These are phyloP conservation scores for Thoreauomyces humboldtii DNA, from an alignment of 192 early-diverging fungal genomes.

Conservation along the genomic window DNA sequence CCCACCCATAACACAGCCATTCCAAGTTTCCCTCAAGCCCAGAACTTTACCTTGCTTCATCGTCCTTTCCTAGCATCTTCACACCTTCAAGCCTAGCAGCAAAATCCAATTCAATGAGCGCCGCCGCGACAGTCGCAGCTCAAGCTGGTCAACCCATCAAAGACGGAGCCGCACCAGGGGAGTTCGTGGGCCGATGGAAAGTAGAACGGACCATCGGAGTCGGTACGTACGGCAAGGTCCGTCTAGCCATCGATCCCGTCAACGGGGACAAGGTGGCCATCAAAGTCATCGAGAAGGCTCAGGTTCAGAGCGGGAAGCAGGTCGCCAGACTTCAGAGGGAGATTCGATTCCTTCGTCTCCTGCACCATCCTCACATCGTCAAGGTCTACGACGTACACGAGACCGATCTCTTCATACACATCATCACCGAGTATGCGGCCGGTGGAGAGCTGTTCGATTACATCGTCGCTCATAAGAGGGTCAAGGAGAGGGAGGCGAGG, in stretches of 20 bases:
- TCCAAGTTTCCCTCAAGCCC: no score
- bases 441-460: constrained; percentile 89
- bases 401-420: constrained; percentile 92
- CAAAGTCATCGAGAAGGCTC: constrained; percentile 44
- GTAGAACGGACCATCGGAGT: constrained; percentile 52
- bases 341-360: constrained; percentile 76
- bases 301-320: constrained; percentile 56
- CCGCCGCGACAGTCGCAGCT: no score
- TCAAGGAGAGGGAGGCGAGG: constrained; percentile 85
- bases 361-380: constrained; percentile 89
- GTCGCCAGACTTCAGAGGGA: constrained; percentile 70
- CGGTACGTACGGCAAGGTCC: constrained; percentile 58
- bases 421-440: constrained; percentile 94
- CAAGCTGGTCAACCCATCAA: no score
- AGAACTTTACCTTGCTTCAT: no score
- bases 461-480: constrained; percentile 73
- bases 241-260: constrained; percentile 38
- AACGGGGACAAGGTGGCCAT: constrained; percentile 45
- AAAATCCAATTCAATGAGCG: no score
- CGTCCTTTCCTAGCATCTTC: no score
- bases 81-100: no score
- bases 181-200: constrained; percentile 36
- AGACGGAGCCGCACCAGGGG: background rate
- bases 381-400: constrained; percentile 92
- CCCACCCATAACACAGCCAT: no score